A percentile compares a stretch with the other conserved stretches of the same genome.
Conservation (phyloP, 2,329 filamentous ascomycete species). For the Pezicula neosporulosa region DNA sequence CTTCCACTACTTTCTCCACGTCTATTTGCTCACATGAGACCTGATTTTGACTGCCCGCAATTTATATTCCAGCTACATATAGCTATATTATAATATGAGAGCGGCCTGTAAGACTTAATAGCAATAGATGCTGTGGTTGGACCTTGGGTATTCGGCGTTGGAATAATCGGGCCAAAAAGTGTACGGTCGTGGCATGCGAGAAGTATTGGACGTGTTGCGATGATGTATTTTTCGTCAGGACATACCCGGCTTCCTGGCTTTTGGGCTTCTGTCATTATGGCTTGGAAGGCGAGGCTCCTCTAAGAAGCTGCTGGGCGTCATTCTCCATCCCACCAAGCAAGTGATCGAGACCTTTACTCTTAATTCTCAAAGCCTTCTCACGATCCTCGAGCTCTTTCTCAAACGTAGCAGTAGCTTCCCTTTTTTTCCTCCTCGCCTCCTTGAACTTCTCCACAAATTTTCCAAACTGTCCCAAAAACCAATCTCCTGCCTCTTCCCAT, state of each 20-base stretch:
- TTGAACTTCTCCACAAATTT: slow-evolving; percentile 17
- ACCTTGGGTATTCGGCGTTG: background rate
- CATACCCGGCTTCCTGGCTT: background rate
- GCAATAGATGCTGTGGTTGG: background rate
- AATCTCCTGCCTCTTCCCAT: slow-evolving; percentile 29
- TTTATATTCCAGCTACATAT: no score
- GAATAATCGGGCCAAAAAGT: no score
- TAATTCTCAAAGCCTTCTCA: slow-evolving; percentile 20
- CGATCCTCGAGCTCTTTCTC: slow-evolving; percentile 23
- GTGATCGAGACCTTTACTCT: slow-evolving; percentile 14
- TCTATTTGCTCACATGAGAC: no score
- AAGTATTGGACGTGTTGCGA: no score
- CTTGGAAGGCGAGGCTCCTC: background rate
- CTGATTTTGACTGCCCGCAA: no score
- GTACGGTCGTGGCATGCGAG: no score
- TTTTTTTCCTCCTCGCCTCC: slow-evolving; percentile 21
- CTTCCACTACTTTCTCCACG: no score
- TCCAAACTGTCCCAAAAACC: slow-evolving; percentile 23
- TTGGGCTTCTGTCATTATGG: background rate
- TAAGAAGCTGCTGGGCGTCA: slow-evolving; percentile 15
- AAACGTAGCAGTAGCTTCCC: slow-evolving; percentile 16
- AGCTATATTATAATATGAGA: no score
- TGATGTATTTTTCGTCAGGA: no score
- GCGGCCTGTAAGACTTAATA: no score
- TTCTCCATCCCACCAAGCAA: slow-evolving; percentile 23